Percentiles rank a stretch among this genome's conserved stretches.
phyloP scores from a whole-genome alignment of 305 asterid genomes.

The Salvia sclarea region DNA sequence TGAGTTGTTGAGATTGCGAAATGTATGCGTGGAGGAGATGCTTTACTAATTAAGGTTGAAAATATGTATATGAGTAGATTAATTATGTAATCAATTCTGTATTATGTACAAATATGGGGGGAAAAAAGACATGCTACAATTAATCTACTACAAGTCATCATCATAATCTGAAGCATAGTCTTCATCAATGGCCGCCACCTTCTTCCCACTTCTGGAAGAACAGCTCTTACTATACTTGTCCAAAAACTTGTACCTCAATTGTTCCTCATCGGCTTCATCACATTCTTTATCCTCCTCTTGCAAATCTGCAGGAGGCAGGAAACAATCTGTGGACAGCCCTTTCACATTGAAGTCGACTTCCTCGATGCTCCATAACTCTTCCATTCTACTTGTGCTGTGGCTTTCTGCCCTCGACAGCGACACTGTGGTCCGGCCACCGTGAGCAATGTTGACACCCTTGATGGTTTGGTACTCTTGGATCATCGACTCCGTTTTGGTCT shows the following conservation, averaged over 20 bases:
- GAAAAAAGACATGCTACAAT: no score
- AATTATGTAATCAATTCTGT: no score
- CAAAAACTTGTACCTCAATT: slow-evolving; percentile 29
- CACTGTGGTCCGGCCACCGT: slow-evolving; percentile 52
- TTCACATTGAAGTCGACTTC: slow-evolving; percentile 67
- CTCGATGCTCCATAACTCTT: slow-evolving; percentile 65
- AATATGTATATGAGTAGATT: no score
- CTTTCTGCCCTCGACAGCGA: slow-evolving; percentile 39
- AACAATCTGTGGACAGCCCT: slow-evolving; percentile 57
- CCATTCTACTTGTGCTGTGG: slow-evolving; percentile 51
- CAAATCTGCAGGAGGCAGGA: slow-evolving; percentile 65
- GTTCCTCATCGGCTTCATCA: background rate
- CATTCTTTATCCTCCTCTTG: slow-evolving; percentile 43
- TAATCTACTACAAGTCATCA: slow-evolving; percentile 5
- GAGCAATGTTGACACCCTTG: slow-evolving; percentile 66
- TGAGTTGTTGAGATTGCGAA: no score
- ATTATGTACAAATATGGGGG: no score
- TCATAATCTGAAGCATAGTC: slow-evolving; percentile 17
- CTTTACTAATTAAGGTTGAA: no score
- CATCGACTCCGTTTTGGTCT: slow-evolving; percentile 60
- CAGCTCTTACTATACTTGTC: slow-evolving; percentile 27
- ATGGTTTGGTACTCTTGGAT: slow-evolving; percentile 59
- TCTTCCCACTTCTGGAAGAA: slow-evolving; percentile 30
- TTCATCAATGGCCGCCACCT: slow-evolving; percentile 44
- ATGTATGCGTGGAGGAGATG: no score